Evolutionary conservation across 805 yeast species (phyloP), one percentile per base, ranked within the genome.

Genomic region (Blastobotrys parvus): DNA sequence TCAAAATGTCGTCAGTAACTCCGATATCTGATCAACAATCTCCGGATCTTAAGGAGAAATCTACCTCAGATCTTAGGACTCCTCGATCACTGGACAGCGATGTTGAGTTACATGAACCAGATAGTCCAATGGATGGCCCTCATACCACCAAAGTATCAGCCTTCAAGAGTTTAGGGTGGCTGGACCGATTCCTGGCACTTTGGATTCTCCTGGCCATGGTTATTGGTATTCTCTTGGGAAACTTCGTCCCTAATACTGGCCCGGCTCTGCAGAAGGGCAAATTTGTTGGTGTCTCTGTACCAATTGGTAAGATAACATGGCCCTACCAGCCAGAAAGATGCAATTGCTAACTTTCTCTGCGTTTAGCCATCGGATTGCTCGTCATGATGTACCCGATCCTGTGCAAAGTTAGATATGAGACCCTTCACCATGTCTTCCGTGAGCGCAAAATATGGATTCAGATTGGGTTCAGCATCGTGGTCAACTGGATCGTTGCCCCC

Each of bases 401-500:
- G 40, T 71, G 77, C 54, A 72, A 73, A 47, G 74, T 76, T 21
- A 65, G 68, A 50, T 75, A 74, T 71, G 80, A 75, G 50, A 57
- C 59, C 31, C 49, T 71, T 15, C 65, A 56, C 46, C 46, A 45
- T 18, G 52, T 60, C 18, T 38, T 68, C 21, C 37, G 44, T 4
- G 48, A 46, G 3, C 55, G 46, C 30, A 44, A 50, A 6, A 47
- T 60, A 27, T 40, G 55, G 48, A 58, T 50, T 16, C 67, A 60
- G 15, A 52, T 74, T 5, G 35, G 59, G 7, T 52, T 67, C n/a
- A 70, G 77, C 1, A 45, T 74, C 19, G 38, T 69, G 7, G 48
- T 75, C 46, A 76, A 77, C 60, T 77, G 80, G 81, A 61, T 77
- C 5, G 50, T 75, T 13, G 70, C 78, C 37, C 82, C 81, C 2